Evolutionary conservation across 2,329 filamentous ascomycete genomes (phyloP).

Genomic region (Monosporascus sp.): DNA sequence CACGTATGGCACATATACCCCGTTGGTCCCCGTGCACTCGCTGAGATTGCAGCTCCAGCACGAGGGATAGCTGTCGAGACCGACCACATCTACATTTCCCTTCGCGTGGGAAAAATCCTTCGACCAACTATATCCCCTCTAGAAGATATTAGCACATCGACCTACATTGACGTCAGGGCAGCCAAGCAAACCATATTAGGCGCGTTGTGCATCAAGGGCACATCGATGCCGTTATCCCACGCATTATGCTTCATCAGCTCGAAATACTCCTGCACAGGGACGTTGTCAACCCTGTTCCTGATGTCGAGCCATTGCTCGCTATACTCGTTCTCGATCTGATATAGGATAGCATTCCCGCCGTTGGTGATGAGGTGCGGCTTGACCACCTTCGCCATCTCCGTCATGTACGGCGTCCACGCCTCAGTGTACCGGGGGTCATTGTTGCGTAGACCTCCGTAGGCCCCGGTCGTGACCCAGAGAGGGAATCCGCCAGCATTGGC

Average conservation of each 20-base stretch:
- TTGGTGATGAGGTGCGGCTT: slow-evolving; percentile 50
- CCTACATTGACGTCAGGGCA: too few relatives aligned
- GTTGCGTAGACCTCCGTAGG: slow-evolving; percentile 47
- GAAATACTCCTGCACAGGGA: slow-evolving; percentile 50
- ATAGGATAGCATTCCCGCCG: slow-evolving; percentile 50
- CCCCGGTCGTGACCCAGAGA: slow-evolving; percentile 57
- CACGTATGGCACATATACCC: slow-evolving; percentile 51
- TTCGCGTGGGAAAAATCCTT: slow-evolving; percentile 51
- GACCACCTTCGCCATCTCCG: slow-evolving; percentile 43
- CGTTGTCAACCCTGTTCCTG: slow-evolving; percentile 39
- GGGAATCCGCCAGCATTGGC: slow-evolving; percentile 58
- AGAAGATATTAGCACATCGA: background rate
- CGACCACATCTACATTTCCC: slow-evolving; percentile 50
- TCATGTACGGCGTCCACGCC: slow-evolving; percentile 50
- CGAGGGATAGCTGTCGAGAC: slow-evolving; percentile 47
- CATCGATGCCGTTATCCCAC: slow-evolving; percentile 50
- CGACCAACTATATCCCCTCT: slow-evolving; percentile 49
- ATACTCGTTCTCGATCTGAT: slow-evolving; percentile 55
- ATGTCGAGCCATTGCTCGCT: slow-evolving; percentile 38
- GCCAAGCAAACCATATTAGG: slow-evolving; percentile 44
- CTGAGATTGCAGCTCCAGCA: slow-evolving; percentile 61
- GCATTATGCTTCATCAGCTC: slow-evolving; percentile 48
- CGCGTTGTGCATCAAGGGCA: slow-evolving; percentile 54
- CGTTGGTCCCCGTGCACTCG: slow-evolving; percentile 56
- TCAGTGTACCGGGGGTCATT: slow-evolving; percentile 47